Base-by-base conservation (phyloP, 176 grass and related monocot genomes). In the Themeda triandra region DNA sequence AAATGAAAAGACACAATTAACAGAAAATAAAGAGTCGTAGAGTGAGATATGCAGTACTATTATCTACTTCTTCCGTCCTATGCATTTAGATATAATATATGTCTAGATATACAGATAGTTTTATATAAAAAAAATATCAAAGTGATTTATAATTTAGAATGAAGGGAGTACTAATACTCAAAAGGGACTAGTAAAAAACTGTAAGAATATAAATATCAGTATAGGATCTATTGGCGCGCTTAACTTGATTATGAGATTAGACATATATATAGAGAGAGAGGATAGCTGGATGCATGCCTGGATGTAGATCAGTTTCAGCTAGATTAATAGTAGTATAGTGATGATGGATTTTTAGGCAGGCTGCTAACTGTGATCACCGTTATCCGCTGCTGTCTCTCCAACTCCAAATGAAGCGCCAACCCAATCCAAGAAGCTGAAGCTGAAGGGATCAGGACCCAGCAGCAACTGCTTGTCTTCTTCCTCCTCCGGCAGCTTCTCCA, bases 401-500 rank as follows among this genome's bases (percentile, higher is more conserved):
- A 35, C 10, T 13, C 53, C 69, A 71, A 70, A 79, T 3, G 68
- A 73, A 23, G 40, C 41, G 29, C 53, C 78, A 13, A 62, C 69
- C 86, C 76, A 93, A 60, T 85, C 85, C 41, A 89, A 86, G 84
- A 93, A 88, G 68, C 70, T 75, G 80, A 89, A 84, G 77, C 49
- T 86, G 92, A 90, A 88, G 23, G 94, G 88, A 84, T 97, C 79
- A 13, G 80, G 74, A 51, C 48, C 71, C 64, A 71, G 71, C 10
- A 69, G 77, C 10, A 82, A 56, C 74, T 41, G 87, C 71, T 71
- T 77, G 71, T 81, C 77, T 35, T 89, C 71, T 39, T 81, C 71
- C 63, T 81, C 71, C 63, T 63, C 75, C 51, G 75, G 75, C 75
- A 77, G 75, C 75, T n/a, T 27, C 75, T 71, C 48, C 80, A 41